These are phyloP conservation scores for Fusarium redolens DNA, from an alignment of 2,329 filamentous ascomycete species.

Conservation along the genomic window DNA sequence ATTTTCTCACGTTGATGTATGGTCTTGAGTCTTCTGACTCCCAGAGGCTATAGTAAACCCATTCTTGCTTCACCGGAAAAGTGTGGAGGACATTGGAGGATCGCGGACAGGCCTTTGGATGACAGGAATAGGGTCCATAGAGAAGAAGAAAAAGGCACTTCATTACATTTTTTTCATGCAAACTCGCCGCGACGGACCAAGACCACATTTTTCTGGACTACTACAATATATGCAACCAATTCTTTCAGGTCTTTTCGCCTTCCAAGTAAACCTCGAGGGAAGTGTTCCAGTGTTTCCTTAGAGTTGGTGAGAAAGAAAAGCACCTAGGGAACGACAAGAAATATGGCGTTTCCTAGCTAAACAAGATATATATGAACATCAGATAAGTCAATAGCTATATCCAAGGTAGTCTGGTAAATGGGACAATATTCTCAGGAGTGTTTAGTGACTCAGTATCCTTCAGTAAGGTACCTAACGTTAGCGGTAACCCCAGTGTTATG, in stretches of 20 bases:
- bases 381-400: not conserved
- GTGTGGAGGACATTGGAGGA: no score
- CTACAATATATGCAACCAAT: not conserved
- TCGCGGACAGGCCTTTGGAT: not conserved
- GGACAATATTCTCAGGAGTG: accelerated
- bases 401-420: not conserved
- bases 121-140: not conserved
- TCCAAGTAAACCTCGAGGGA: not conserved
- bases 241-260: not conserved
- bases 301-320: not conserved
- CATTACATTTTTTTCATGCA: not conserved
- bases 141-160: not conserved
- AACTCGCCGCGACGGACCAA: not conserved
- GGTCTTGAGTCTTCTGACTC: no score
- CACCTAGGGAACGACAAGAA: not conserved
- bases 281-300: not conserved
- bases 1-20: no score
- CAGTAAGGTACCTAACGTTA: not conserved
- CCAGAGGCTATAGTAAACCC: not conserved
- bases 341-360: not conserved
- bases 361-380: not conserved
- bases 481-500: not conserved
- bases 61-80: not conserved
- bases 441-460: not conserved
- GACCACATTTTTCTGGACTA: not conserved